These are phyloP conservation scores for Thielaviopsis populi DNA, from an alignment of 2,329 filamentous ascomycete genomes.

Conservation along the genomic window DNA sequence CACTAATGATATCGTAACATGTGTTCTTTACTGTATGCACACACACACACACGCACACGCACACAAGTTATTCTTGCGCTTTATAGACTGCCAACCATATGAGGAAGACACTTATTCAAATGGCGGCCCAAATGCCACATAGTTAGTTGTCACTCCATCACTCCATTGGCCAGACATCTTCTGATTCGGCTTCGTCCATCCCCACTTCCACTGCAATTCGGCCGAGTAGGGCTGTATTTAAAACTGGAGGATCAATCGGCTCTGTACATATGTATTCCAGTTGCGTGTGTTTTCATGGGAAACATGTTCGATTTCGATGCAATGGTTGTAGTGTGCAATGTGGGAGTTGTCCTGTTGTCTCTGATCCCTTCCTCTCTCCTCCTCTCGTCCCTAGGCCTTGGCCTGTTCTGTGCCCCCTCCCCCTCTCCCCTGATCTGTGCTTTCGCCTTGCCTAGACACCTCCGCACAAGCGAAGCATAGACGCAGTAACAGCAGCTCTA, in stretches of 20 bases:
- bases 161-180: background rate
- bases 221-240: conserved; percentile 1
- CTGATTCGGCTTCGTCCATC: no score
- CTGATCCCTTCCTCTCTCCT: background rate
- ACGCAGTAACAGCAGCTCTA: background rate
- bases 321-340: background rate
- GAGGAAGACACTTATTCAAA: background rate
- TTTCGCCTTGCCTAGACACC: background rate
- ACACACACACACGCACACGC: background rate
- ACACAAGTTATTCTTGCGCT: background rate
- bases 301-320: background rate
- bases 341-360: background rate
- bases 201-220: background rate
- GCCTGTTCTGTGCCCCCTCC: background rate
- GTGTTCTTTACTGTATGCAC: background rate
- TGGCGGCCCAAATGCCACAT: background rate
- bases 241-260: background rate
- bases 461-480: background rate
- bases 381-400: background rate
- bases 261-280: background rate
- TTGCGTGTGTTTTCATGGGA: background rate
- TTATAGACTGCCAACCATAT: background rate
- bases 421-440: conserved; percentile 1
- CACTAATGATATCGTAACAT: background rate
- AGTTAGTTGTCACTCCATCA: no score